A percentile compares a stretch with the other conserved stretches of the same genome.
These are phyloP conservation scores for Pleurotus eryngii DNA, from an alignment of 768 basidiomycete genomes.

Conservation along the genomic window DNA sequence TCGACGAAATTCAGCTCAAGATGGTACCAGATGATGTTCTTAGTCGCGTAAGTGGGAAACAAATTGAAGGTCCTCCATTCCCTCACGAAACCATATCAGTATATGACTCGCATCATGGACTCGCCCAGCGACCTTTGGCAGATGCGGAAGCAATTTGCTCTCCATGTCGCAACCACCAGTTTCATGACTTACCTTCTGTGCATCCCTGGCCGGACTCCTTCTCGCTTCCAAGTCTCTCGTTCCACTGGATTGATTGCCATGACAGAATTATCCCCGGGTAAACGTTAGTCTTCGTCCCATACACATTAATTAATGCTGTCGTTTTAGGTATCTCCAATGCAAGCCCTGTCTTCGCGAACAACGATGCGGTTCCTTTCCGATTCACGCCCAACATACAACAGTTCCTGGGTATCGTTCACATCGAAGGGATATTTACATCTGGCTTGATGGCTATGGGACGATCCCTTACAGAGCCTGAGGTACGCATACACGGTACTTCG, in stretches of 20 bases:
- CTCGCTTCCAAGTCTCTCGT: conserved; percentile 86
- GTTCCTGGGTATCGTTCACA: conserved; percentile 85
- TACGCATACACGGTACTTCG: conserved; percentile 27
- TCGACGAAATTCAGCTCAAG: conserved; percentile 85
- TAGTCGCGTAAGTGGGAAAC: conserved; percentile 55
- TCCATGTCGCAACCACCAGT: conserved; percentile 82
- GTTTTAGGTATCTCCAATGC: conserved; percentile 36
- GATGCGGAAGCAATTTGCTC: conserved; percentile 95
- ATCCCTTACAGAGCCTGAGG: conserved; percentile 89
- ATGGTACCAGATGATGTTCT: conserved; percentile 89
- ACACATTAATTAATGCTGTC: neutral
- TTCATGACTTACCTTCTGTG: conserved; percentile 92
- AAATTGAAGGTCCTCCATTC: conserved; percentile 2
- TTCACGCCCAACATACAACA: conserved; percentile 95
- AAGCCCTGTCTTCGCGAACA: conserved; percentile 66
- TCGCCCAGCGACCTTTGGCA: conserved; percentile 87
- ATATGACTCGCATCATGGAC: conserved; percentile 85
- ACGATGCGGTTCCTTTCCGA: conserved; percentile 93
- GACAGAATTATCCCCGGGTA: conserved; percentile 89
- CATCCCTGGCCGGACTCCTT: conserved; percentile 78
- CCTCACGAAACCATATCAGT: conserved; percentile 44
- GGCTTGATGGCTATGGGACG: conserved; percentile 90
- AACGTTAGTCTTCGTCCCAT: conserved; percentile 5
- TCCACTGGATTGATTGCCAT: conserved; percentile 87
- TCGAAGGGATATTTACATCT: conserved; percentile 84